Base-by-base conservation (phyloP, 108 stramenopile genomes). In the Skeletonema grethae region DNA sequence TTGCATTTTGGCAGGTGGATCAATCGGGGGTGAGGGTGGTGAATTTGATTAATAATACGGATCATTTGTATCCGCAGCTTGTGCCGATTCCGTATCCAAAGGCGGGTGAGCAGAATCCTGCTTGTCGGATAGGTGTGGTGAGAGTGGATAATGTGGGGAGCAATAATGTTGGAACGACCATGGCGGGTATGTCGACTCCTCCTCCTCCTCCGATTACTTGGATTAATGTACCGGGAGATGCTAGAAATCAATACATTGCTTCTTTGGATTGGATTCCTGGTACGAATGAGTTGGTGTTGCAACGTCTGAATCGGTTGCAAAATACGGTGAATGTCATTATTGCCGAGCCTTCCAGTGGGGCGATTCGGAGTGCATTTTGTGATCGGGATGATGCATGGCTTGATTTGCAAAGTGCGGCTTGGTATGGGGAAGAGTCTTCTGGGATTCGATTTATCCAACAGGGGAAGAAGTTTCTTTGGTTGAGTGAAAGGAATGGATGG, bases 181-280 rank as follows among this genome's bases (percentile, higher is more conserved):
- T 28, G 32, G 7, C 13, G 16, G 25, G 59, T 24, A 28, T 2
- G 9, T 18, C 48, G 16, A 36, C 12, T 4, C 22, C 59, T 15
- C 77, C 77, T 20, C 18, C 58, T 24, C 77, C 77, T 8, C 32
- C 34, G 43, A 67, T 79, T 68, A 79, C 53, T 29, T 79, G 77
- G 77, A 72, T 79, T n/a, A 59, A 72, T 72, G 57, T 79, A 25
- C 71, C 77, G 13, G 77, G 77, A 25, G 77, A 79, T 68, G 60
- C 70, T 46, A 65, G 77, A 39, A 71, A 79, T 79, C 77, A 79
- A 72, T 79, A 79, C 56, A 79, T 79, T 68, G 70, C 77, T 3
- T 72, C 70, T 1, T 63, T 79, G 38, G 77, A 79, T 63, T 79
- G 77, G 77, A 79, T 79, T 56, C 77, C 77, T 8, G 64, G 57